phyloP scores from a whole-genome alignment of 768 basidiomycete genomes.

The Boletus coccyginus region DNA sequence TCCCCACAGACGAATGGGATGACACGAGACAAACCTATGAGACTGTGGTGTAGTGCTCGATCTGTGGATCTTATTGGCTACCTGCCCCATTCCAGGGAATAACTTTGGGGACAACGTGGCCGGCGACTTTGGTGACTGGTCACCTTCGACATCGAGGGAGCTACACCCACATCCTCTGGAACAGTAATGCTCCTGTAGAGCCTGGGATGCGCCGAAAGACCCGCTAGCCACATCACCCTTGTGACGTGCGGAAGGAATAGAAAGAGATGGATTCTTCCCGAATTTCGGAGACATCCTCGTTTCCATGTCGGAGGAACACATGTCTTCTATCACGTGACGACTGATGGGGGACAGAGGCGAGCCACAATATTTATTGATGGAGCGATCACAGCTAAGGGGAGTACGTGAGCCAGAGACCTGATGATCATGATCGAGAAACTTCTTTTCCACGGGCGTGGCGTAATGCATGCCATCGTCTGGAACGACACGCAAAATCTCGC shows the following conservation, averaged over 20 bases:
- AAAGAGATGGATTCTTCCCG: background rate
- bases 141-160: background rate
- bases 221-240: background rate
- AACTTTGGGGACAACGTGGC: background rate
- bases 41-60: background rate
- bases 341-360: slow-evolving; percentile 21
- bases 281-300: background rate
- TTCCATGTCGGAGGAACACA: slow-evolving; percentile 1
- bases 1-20: background rate
- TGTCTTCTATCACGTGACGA: slow-evolving; percentile 17
- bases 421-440: background rate
- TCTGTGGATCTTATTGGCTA: background rate
- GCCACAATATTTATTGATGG: background rate
- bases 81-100: background rate
- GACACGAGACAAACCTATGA: slow-evolving; percentile 6
- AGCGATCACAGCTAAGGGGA: background rate
- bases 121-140: background rate
- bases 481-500: slow-evolving; percentile 21
- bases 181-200: background rate
- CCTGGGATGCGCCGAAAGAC: background rate
- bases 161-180: background rate
- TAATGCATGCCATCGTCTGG: background rate
- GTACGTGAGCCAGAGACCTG: background rate
- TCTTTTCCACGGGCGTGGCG: background rate
- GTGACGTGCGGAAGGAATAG: background rate